A percentile compares a stretch with the other conserved stretches of the same genome.
Evolutionary conservation across 306 rosid genomes (phyloP).

Genomic region (Fragaria ananassa): DNA sequence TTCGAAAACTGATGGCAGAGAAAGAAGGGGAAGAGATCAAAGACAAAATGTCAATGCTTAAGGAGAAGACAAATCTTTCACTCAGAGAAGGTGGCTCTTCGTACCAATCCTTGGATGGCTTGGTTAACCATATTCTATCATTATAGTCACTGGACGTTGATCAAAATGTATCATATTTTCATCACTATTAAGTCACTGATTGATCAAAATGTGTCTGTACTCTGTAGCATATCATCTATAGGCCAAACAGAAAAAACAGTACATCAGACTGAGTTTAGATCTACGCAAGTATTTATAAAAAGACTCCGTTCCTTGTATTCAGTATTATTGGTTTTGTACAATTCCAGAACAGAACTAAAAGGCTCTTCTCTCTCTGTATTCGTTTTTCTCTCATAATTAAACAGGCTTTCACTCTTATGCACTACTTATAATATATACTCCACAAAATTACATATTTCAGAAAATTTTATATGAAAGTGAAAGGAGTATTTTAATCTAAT

Average conservation of each 20-base stretch:
- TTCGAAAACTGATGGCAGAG: constrained; percentile 38
- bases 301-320: too few species aligned
- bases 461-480: too few species aligned
- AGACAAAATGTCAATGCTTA: constrained; percentile 27
- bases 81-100: constrained; percentile 26
- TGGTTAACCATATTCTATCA: background rate
- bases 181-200: background rate
- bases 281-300: background rate
- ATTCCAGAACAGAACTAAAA: too few species aligned
- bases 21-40: constrained; percentile 41
- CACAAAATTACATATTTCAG: too few species aligned
- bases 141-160: too few species aligned
- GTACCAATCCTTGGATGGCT: background rate
- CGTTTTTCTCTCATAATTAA: too few species aligned
- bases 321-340: too few species aligned
- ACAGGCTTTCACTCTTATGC: too few species aligned
- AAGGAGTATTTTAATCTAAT: too few species aligned
- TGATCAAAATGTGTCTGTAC: background rate
- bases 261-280: background rate
- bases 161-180: background rate
- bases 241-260: background rate
- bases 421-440: too few species aligned
- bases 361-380: too few species aligned
- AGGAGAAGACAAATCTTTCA: constrained; percentile 34
- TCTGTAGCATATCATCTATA: background rate